A percentile compares a stretch with the other conserved stretches of the same genome.
Evolutionary conservation across 176 grass and related monocot species (phyloP).

Genomic region (Eragrostis curvula): DNA sequence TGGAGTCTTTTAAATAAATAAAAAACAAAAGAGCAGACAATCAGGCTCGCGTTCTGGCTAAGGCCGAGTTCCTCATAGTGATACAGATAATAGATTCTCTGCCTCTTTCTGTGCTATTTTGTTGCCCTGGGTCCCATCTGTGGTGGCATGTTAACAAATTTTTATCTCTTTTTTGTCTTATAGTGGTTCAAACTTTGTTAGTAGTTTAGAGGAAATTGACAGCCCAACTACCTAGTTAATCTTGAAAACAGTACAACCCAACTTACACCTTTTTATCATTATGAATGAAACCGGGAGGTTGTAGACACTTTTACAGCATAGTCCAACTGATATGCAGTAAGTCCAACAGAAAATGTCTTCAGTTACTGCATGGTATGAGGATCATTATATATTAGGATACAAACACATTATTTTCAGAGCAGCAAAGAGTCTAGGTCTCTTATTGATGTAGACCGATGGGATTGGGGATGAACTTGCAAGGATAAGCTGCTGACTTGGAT

Average conservation of each 20-base stretch:
- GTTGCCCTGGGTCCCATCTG: neutral
- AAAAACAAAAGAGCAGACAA: neutral
- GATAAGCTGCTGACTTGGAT: neutral
- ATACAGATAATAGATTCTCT: constrained; percentile 32
- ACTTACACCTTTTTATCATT: neutral
- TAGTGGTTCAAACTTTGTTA: constrained; percentile 26
- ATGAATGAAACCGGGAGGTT: neutral
- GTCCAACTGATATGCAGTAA: neutral
- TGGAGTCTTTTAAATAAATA: constrained; percentile 33
- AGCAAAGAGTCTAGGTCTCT: neutral
- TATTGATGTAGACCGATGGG: constrained; percentile 8
- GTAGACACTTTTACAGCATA: neutral
- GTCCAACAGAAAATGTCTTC: neutral
- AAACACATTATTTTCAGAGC: constrained; percentile 12
- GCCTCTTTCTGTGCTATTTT: constrained; percentile 35
- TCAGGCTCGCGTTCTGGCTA: constrained; percentile 32
- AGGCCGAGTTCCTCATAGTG: neutral
- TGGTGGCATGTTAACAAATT: constrained; percentile 28
- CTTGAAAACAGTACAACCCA: constrained; percentile 32
- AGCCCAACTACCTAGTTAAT: constrained; percentile 34
- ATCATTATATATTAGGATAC: neutral
- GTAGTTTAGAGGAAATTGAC: constrained; percentile 4
- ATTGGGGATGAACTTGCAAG: neutral
- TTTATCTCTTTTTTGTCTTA: neutral
- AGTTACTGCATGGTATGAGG: neutral